Evolutionary conservation across 106 monocot species (phyloP).

Genomic region (Acanthochlamys bracteata): DNA sequence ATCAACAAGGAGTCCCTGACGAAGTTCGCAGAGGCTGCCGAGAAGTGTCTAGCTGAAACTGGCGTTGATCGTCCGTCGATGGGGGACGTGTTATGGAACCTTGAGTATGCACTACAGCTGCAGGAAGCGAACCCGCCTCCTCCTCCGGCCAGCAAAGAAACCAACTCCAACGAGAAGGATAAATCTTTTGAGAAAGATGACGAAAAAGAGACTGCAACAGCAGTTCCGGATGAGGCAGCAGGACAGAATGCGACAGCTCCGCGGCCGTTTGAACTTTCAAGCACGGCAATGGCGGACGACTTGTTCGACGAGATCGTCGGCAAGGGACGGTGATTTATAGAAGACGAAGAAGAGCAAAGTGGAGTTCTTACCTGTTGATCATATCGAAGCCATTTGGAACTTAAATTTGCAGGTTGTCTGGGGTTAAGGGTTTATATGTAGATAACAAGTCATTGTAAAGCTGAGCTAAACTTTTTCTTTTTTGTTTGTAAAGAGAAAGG

Average conservation of each 20-base stretch:
- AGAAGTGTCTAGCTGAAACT: constrained; percentile 64
- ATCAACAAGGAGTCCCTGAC: constrained; percentile 37
- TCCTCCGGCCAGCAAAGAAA: background rate
- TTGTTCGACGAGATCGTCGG: background rate
- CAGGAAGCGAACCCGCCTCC: constrained; percentile 24
- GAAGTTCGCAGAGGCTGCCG: constrained; percentile 64
- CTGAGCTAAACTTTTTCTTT: too few relatives aligned
- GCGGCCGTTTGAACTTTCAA: background rate
- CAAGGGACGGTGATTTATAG: background rate
- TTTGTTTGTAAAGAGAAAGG: too few relatives aligned
- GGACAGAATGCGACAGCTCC: background rate
- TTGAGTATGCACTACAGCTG: constrained; percentile 61
- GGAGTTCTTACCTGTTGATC: too few relatives aligned
- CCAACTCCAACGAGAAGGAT: background rate
- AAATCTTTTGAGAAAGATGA: background rate
- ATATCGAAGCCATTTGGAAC: too few relatives aligned
- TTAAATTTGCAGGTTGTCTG: too few relatives aligned
- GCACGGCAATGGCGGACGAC: background rate
- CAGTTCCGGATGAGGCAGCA: background rate
- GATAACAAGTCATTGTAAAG: too few relatives aligned
- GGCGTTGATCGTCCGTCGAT: constrained; percentile 55
- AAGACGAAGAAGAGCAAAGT: too few relatives aligned
- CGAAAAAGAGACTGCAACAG: background rate
- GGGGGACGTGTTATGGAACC: constrained; percentile 76
- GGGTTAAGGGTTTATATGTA: too few relatives aligned